Conservation (phyloP, 805 yeast genomes). For the Sugiyamaella boreocaroliniensis region DNA sequence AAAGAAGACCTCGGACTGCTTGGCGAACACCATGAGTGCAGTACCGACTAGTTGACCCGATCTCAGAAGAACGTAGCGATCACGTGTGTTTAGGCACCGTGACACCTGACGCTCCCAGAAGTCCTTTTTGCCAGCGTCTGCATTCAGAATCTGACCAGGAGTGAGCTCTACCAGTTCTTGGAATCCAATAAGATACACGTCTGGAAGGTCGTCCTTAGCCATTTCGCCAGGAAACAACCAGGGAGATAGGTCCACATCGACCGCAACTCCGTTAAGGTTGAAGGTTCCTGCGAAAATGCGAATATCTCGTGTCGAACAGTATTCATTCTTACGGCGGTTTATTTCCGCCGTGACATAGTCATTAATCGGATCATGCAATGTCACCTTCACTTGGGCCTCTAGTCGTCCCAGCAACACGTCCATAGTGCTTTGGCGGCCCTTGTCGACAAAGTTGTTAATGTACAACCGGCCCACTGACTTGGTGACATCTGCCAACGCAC, state of each 20-base stretch:
- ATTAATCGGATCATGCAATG: conserved; percentile 78
- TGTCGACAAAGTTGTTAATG: conserved; percentile 92
- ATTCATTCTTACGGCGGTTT: conserved; percentile 42
- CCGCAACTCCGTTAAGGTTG: conserved; percentile 71
- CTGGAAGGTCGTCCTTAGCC: conserved; percentile 39
- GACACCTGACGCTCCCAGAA: conserved; percentile 73
- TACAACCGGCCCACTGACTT: conserved; percentile 93
- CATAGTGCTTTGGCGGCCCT: conserved; percentile 80
- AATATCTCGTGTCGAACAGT: conserved; percentile 54
- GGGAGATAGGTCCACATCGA: conserved; percentile 50
- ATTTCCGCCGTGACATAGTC: conserved; percentile 73
- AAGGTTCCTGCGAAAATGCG: conserved; percentile 75
- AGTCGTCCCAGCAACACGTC: conserved; percentile 80
- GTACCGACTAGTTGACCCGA: conserved; percentile 90
- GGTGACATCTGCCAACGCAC: conserved; percentile 94
- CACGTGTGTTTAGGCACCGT: conserved; percentile 52
- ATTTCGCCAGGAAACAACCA: conserved; percentile 71
- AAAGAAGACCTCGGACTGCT: conserved; percentile 47
- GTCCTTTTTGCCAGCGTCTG: conserved; percentile 69
- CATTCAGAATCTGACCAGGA: conserved; percentile 82
- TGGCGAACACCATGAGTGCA: conserved; percentile 63
- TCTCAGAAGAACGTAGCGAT: conserved; percentile 61
- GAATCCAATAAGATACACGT: conserved; percentile 80
- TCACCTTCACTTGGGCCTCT: conserved; percentile 62
- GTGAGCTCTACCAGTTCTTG: conserved; percentile 93